Evolutionary conservation across 2,329 filamentous ascomycete species (phyloP), one percentile per base, ranked within the genome.

Genomic region (Raffaelea arxii): DNA sequence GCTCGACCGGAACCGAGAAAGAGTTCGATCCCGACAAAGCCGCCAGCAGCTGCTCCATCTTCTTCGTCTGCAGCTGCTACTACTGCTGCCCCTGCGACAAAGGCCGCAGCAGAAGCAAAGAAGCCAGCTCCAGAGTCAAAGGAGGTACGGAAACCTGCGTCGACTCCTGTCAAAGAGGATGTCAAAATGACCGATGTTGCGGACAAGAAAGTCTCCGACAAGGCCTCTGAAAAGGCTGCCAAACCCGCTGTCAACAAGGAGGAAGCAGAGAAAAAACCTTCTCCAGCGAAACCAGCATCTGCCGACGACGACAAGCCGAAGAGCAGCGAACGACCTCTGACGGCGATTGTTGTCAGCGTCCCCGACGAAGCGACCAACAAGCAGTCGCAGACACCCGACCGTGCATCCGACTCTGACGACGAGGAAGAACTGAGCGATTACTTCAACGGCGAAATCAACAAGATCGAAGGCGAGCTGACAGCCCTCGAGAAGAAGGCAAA

Each of bases 391-490:
- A 43, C 44, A 1, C 44, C 44, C 5, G 49, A 51, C n/a, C 47
- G 48, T 16, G 39, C 49, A 2, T 77, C 74, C 0, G 75, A 78
- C 46, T 71, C 69, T 53, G 70, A 79, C 38, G 70, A 79, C 38
- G 76, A 80, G 47, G 76, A 78, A 41, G 72, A 76, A 39, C 73
- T 79, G 63, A 74, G 70, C 18, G 73, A 76, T 44, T 74, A 74
- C 49, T 77, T 80, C 45, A 67, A 71, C 44, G 64, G 65, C 45
- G 65, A 77, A 53, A 77, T 79, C 32, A 58, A 64, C 37, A 73
- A 77, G 55, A 67, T 69, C 2, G 70, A 78, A 49, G 61, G 61
- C 1, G 67, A 75, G 46, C 54, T 80, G 25, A 65, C 66, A 48
- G 70, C 68, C 43, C 58, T 78, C 6, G 65, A 71, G 46, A 58